Conservation (phyloP, 1,139 yeast genomes). For the Zygosaccharomyces sapae region DNA sequence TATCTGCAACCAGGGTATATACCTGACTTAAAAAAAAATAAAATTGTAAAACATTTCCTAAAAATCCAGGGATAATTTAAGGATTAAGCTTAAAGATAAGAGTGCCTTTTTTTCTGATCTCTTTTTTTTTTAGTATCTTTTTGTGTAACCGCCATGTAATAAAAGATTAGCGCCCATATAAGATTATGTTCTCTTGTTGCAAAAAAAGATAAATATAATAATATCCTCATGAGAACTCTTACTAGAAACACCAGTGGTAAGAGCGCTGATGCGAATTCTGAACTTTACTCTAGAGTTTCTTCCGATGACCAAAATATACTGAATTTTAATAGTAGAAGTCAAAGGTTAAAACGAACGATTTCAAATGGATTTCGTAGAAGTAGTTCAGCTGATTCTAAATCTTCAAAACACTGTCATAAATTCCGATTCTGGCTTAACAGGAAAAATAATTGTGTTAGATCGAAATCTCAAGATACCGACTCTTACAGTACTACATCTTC, state of each 20-base stretch:
- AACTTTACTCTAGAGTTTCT: background rate
- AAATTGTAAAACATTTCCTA: no score
- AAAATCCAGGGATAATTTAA: no score
- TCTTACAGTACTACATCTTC: slow-evolving; percentile 5
- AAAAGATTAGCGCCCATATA: background rate
- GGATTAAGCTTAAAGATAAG: no score
- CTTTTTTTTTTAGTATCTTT: background rate
- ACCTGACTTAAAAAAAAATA: no score
- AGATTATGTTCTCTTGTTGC: background rate
- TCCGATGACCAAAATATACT: background rate
- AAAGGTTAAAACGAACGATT: background rate
- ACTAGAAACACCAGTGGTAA: background rate
- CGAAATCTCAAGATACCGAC: background rate
- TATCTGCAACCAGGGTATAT: no score
- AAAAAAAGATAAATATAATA: background rate
- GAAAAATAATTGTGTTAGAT: background rate
- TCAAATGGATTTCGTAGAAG: background rate
- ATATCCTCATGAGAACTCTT: background rate
- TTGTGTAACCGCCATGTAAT: background rate
- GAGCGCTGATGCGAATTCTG: background rate
- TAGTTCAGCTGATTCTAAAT: background rate
- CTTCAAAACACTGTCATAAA: background rate
- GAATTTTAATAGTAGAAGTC: background rate
- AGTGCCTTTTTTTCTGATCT: background rate
- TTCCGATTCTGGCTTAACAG: slow-evolving; percentile 9